Conservation (phyloP, 441 rosid species). For the Erysimum pusillum region DNA sequence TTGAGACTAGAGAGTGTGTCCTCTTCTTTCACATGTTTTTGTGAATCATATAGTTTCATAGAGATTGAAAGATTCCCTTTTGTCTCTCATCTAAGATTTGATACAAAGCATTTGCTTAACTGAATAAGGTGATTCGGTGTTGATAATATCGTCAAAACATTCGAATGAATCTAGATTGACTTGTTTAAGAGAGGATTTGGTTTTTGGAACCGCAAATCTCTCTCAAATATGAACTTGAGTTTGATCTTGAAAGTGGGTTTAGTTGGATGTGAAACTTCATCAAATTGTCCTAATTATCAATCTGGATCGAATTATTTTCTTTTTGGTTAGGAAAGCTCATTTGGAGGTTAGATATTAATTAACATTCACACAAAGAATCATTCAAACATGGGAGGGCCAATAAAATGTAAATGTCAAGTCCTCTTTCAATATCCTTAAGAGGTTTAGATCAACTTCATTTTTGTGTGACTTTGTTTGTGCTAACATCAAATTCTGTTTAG, state of each 20-base stretch:
- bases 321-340: too few relatives aligned
- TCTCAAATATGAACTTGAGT: not conserved
- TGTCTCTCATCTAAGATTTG: not conserved
- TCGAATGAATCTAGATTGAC: not conserved
- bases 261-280: not conserved
- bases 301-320: too few relatives aligned
- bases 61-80: not conserved
- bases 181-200: constrained; percentile 12
- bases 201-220: not conserved
- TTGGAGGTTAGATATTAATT: too few relatives aligned
- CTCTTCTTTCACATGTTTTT: not conserved
- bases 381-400: too few relatives aligned
- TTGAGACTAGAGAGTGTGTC: constrained; percentile 1
- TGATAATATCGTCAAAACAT: not conserved
- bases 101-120: not conserved
- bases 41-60: not conserved
- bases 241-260: constrained; percentile 4
- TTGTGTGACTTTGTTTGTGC: not conserved
- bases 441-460: not conserved
- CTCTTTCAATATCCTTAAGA: not conserved
- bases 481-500: not conserved
- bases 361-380: too few relatives aligned
- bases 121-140: not conserved
- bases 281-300: constrained; percentile 7
- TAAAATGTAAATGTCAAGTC: not conserved